Base-by-base conservation (phyloP, 495 filamentous ascomycete species). In the Schizothecium vesticola region DNA sequence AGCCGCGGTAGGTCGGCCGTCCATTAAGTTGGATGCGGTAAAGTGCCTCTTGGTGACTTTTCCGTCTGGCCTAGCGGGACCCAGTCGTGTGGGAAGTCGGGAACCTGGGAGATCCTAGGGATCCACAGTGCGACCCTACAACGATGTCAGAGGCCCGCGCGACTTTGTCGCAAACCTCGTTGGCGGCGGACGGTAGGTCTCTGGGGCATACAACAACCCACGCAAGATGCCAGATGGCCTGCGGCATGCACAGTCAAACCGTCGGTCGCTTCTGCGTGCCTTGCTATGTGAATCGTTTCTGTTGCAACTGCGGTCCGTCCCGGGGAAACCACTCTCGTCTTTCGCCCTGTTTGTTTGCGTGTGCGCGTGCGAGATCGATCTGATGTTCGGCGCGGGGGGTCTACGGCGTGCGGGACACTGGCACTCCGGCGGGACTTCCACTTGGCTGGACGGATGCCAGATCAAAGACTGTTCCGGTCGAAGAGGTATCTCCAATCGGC, bases 1-100 rank as follows among this genome's bases (percentile, higher is more conserved):
- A 77, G 80, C 81, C 80, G 82, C 76, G 67, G 79, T 77, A 70
- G 82, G 76, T 78, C 78, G 80, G 74, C 78, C 73, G 75, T 84
- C 82, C 82, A 85, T 84, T 77, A 84, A 82, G 78, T 72, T 78
- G 77, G 71, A 70, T 73, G 76, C 61, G 56, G 63, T 68, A 63
- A 59, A 60, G 66, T 70, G 69, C 59, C 69, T 63, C 66, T 65
- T 69, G 24, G 55, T 55, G 65, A 61, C 56, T 68, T 70, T 62
- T 68, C 56, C 61, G 65, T 65, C 55, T 72, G 66, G 69, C 57
- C 31, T 51, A 51, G 64, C 64, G 61, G 67, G 72, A 19, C 60
- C 31, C 43, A 51, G 43, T 51, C 65, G n/a, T 65, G 56, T 51
- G 64, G 64, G 66, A 67, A 68, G 63, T 59, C 56, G 36, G 56